Base-by-base conservation (phyloP, 2,329 filamentous ascomycete species). In the Exophiala bonariae region DNA sequence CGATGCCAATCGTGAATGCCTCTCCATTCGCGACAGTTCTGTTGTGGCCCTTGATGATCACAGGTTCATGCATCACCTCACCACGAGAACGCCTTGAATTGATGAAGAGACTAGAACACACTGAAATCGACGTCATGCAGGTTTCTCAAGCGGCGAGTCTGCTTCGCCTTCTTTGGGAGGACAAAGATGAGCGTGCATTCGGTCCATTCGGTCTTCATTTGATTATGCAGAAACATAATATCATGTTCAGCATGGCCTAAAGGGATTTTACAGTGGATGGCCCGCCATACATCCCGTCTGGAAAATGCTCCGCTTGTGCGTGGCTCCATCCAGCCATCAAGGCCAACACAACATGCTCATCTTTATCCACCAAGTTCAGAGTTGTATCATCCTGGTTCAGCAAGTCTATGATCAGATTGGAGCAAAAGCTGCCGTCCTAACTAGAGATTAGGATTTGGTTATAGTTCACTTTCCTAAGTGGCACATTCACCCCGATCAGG, bases 11-110 rank as follows among this genome's bases (percentile, higher is more conserved):
- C 6, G 14, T 48, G 11, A 4, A 13, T 20, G 11, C 17, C 19
- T 48, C 50, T 3, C 44, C 47, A 14, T 45, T 41, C 19, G 37
- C 23, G 7, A 51, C 44, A 4, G 40, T 57, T 14, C 3, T 54
- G 17, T 38, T 58, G 10, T 54, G 55, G 47, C 50, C 55, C 9
- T n/a, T 52, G 7, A 54, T 58, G 44, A 54, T 58, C 8, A 26
- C 50, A 18, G 55, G 55, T 3, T 56, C 55, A 9, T 58, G 50
- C 34, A 20, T 58, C 33, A 44, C 49, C 13, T 13, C 26, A 17
- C 28, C 50, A 16, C 26, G 40, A 3, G 53, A 56, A 20, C 41
- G 42, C 16, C 11, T 28, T 13, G 35, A 42, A 13, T 17, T 48
- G 3, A 18, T 23, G 28, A n/a, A 11, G 11, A 17, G 37, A 2